These are phyloP conservation scores for Mycocentrospora acerina DNA, from an alignment of 2,329 filamentous ascomycete genomes.

Conservation along the genomic window DNA sequence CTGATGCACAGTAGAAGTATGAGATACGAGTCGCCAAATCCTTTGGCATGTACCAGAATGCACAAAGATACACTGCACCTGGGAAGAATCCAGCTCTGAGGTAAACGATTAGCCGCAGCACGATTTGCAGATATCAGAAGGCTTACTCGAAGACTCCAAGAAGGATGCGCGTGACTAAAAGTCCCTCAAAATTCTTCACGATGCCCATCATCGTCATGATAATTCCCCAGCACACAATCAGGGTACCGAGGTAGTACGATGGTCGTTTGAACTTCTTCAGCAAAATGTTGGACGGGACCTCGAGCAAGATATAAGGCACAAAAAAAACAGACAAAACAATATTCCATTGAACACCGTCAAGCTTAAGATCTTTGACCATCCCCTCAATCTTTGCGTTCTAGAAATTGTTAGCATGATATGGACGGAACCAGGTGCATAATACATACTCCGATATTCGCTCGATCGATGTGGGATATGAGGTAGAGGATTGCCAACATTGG, in stretches of 20 bases:
- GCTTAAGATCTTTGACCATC: slow-evolving; percentile 58
- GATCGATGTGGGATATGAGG: slow-evolving; percentile 53
- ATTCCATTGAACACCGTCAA: slow-evolving; percentile 59
- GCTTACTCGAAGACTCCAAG: slow-evolving; percentile 31
- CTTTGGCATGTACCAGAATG: slow-evolving; percentile 39
- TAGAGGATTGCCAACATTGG: slow-evolving; percentile 48
- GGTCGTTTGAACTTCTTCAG: slow-evolving; percentile 36
- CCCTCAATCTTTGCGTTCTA: slow-evolving; percentile 63
- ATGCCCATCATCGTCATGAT: slow-evolving; percentile 31
- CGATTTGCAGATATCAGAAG: neutral
- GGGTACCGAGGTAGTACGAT: slow-evolving; percentile 31
- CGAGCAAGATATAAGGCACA: slow-evolving; percentile 42
- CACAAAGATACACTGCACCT: slow-evolving; percentile 39
- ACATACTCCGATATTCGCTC: slow-evolving; percentile 60
- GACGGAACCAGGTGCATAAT: neutral
- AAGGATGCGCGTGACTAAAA: slow-evolving; percentile 19
- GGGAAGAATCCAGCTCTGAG: slow-evolving; percentile 34
- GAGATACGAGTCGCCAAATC: slow-evolving; percentile 39
- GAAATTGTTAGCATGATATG: neutral
- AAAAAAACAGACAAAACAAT: slow-evolving; percentile 64
- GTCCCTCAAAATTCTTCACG: slow-evolving; percentile 20
- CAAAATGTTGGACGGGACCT: slow-evolving; percentile 48
- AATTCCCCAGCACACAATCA: slow-evolving; percentile 28
- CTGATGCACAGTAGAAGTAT: slow-evolving; percentile 42
- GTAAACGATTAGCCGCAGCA: slow-evolving; percentile 2